Base-by-base conservation (phyloP, 1,139 yeast genomes). In the Nakaseomyces delphensis region DNA sequence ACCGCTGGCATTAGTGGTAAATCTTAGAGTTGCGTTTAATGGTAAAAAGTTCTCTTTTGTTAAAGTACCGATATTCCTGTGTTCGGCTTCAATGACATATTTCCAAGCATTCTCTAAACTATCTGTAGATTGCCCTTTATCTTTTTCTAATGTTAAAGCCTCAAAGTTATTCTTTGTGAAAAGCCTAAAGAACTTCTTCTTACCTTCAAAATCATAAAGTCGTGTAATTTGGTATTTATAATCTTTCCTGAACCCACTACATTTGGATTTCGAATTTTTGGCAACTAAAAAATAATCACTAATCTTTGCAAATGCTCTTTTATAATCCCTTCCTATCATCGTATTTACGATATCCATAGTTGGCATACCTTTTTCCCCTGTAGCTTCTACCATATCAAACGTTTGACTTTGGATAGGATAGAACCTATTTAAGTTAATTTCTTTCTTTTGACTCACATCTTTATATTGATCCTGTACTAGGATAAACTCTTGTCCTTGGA, bases 181-280 rank as follows among this genome's bases (percentile, higher is more conserved):
- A 51, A 83, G 79, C 32, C 94, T 68, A 57, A 77, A 84, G 52
- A 77, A 83, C 54, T 83, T 83, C 49, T 72, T 69, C 51, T 86
- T 77, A 0, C 94, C 93, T 47, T 76, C 78, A 50, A 79, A 78
- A 54, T 83, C 93, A 46, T 79, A 76, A 21, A 80, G 79, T 45
- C 84, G 69, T 1, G 82, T 70, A 2, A 85, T 63, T 1, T 72
- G 27, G 15, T 28, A 28, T 4, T 33, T 33, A 21, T 33, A 20
- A 13, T 33, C 27, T 21, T 33, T 33, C 18, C 24, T 62, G 36
- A 67, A 55, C 37, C 69, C 66, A 11, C 63, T 66, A 4, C 63
- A 40, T 28, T 60, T 54, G 2, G 57, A 50, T 3, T 64, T 55
- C 40, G 59, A 58, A 35, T 62, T 66, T 2, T 65, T 67, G 8